Evolutionary conservation across 306 rosid genomes (phyloP), one percentile per base, ranked within the genome.

Genomic region (Inga laurina): DNA sequence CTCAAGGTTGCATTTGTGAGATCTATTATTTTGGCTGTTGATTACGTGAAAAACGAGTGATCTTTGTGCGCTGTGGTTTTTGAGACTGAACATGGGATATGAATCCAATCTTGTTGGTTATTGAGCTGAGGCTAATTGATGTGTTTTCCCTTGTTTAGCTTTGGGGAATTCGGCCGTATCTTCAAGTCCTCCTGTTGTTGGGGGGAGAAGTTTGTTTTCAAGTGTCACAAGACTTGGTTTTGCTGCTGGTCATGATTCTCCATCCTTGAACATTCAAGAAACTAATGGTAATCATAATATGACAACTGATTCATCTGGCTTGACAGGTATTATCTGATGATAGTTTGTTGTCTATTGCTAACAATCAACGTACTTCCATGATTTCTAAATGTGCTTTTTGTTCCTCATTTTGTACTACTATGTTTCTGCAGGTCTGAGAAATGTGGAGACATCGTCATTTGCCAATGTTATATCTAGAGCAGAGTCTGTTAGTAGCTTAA

Each of bases 211-310:
- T 65, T 90, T 91, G 72, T 96, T 96, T 79, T 96, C 98, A 16
- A 96, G 79, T 66, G 99, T 96, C 72, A 92, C 99, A 2, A 89
- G 82, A 87, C 94, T 93, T 72, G 99, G 99, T 77, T 96, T 93
- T 81, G 98, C 98, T 71, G 98, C 99, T 37, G 98, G 65, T n/a
- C 98, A 96, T 71, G 98, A 94, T 85, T 93, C 97, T 83, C 97
- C 97, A 27, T 76, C 92, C 84, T 83, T 96, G 79, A 94, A 88
- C 85, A 80, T 85, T 54, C 97, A 89, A 86, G 97, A 91, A 78
- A 85, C 85, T 32, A 87, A 77, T 80, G 79, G 88, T 35, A 76
- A 66, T 45, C 84, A 75, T 69, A 82, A 79, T 73, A 76, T 35
- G 24, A 74, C 49, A 19, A 61, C 80, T 30, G 90, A 83, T 76